Conservation (phyloP, 1,139 yeast species). For the Yamadazyma sp. region DNA sequence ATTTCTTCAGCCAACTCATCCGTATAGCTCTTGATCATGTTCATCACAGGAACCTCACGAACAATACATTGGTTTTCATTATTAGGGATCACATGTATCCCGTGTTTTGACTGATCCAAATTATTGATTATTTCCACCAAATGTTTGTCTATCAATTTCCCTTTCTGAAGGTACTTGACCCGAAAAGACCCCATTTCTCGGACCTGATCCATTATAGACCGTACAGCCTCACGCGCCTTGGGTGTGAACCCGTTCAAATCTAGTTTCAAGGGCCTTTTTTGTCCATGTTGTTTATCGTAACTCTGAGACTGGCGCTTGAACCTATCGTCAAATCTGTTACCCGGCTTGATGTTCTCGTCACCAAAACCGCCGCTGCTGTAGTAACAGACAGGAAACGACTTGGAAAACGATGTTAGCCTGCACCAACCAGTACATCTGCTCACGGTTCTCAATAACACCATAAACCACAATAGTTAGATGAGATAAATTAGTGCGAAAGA, state of each 20-base stretch:
- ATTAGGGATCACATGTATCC: conserved; percentile 27
- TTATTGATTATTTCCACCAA: conserved; percentile 32
- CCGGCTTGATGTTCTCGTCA: background rate
- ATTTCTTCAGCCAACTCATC: conserved; percentile 33
- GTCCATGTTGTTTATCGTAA: too few relatives aligned
- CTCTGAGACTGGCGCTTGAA: background rate
- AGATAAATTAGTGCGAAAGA: background rate
- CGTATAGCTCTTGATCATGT: conserved; percentile 35
- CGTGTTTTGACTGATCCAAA: conserved; percentile 29
- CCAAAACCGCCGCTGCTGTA: background rate
- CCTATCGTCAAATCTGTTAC: conserved; percentile 1
- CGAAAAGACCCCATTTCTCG: conserved; percentile 21
- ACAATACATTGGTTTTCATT: conserved; percentile 28
- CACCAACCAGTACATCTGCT: background rate
- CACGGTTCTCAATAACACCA: too few relatives aligned
- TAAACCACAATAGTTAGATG: background rate
- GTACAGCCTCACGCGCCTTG: conserved; percentile 30
- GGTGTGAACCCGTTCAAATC: conserved; percentile 22
- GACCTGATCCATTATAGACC: conserved; percentile 29
- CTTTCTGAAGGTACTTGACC: conserved; percentile 30
- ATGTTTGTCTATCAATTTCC: conserved; percentile 22
- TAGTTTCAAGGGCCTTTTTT: conserved; percentile 1
- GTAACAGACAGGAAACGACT: background rate
- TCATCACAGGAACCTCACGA: conserved; percentile 25
- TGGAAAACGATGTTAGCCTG: background rate